A percentile compares a stretch with the other conserved stretches of the same genome.
These are phyloP conservation scores for Nakazawaea peltata DNA, from an alignment of 805 yeast species.

Conservation along the genomic window DNA sequence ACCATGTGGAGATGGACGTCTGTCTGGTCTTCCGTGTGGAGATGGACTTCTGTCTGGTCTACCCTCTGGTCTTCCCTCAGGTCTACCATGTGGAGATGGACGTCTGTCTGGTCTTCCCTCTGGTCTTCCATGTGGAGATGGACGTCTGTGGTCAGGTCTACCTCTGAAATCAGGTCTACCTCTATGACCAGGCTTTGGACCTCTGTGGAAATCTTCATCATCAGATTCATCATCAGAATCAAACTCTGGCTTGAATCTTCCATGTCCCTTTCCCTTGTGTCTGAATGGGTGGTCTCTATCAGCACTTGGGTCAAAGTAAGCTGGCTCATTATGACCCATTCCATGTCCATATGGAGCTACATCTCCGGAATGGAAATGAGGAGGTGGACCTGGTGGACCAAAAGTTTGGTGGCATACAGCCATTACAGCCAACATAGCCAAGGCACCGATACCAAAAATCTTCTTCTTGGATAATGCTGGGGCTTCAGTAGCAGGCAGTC, in stretches of 20 bases:
- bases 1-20: neutral
- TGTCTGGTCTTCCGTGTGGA: neutral
- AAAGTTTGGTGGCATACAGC: neutral
- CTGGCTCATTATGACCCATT: no score
- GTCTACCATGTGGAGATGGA: neutral
- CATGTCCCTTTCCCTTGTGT: no score
- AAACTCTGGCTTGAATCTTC: no score
- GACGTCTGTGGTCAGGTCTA: neutral
- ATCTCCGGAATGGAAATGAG: neutral
- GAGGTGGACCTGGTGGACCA: neutral
- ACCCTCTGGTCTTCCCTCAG: neutral
- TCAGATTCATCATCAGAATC: no score
- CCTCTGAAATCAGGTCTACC: neutral
- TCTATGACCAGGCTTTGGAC: no score
- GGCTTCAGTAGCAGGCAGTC: neutral
- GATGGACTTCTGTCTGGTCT: neutral
- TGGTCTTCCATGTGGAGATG: neutral
- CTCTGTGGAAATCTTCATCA: no score
- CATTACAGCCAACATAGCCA: conserved; percentile 1
- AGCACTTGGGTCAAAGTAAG: no score
- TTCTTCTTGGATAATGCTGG: neutral
- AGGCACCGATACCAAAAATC: conserved; percentile 8
- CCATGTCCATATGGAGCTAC: neutral
- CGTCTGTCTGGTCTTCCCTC: neutral
- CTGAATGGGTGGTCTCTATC: no score